These are phyloP conservation scores for Pelargonium nanum DNA, from an alignment of 345 rosid species.

Conservation along the genomic window DNA sequence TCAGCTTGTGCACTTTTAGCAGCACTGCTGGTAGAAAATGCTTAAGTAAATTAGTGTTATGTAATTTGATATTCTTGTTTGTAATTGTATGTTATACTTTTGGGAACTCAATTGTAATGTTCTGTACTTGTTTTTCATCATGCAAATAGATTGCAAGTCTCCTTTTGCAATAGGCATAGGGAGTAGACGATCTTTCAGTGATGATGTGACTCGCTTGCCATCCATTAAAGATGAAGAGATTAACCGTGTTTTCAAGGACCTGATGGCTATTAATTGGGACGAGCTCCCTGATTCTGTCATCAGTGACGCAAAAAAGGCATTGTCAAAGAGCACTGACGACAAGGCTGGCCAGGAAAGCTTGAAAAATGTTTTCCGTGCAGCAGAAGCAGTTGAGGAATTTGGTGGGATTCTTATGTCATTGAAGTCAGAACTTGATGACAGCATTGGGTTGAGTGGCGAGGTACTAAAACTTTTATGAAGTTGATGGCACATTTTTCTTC, in stretches of 20 bases:
- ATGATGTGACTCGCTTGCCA: slow-evolving; percentile 62
- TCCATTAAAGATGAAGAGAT: slow-evolving; percentile 45
- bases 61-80: neutral
- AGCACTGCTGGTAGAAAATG: neutral
- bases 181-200: slow-evolving; percentile 41
- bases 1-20: neutral
- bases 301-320: slow-evolving; percentile 42
- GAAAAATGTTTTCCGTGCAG: slow-evolving; percentile 58
- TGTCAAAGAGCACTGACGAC: slow-evolving; percentile 55
- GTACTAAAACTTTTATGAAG: slow-evolving; percentile 24
- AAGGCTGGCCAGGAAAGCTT: slow-evolving; percentile 65
- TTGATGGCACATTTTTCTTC: neutral
- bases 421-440: slow-evolving; percentile 84
- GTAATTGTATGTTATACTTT: neutral
- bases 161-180: slow-evolving; percentile 36
- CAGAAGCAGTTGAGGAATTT: slow-evolving; percentile 87
- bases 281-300: slow-evolving; percentile 45
- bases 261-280: slow-evolving; percentile 81
- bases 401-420: slow-evolving; percentile 54
- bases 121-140: slow-evolving; percentile 5
- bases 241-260: slow-evolving; percentile 53
- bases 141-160: slow-evolving; percentile 29
- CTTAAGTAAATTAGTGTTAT: neutral
- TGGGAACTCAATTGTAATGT: too few species aligned
- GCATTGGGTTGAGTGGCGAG: slow-evolving; percentile 84